Percentiles rank a stretch among this genome's conserved stretches.
These are phyloP conservation scores for Darksidea phi DNA, from an alignment of 495 filamentous ascomycete genomes.

Conservation along the genomic window DNA sequence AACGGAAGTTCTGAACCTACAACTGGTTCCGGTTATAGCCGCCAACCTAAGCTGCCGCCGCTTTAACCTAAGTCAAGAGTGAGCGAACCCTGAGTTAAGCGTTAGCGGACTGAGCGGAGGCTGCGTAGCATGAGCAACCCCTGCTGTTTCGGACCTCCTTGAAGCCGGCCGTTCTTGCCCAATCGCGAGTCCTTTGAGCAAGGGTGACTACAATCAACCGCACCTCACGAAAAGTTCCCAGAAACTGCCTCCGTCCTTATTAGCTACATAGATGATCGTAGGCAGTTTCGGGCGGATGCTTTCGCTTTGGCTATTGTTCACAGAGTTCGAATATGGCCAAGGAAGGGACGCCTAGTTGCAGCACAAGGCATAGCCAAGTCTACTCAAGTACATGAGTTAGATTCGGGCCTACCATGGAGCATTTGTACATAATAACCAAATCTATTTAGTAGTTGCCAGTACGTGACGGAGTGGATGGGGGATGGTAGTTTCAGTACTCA, in stretches of 20 bases:
- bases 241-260: conserved; percentile 22
- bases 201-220: conserved; percentile 19
- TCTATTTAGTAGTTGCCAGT: no score
- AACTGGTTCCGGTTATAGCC: not conserved
- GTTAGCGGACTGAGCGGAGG: conserved; percentile 16
- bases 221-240: conserved; percentile 25
- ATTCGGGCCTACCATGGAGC: no score
- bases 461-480: no score
- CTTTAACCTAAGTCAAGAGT: conserved; percentile 12
- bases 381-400: no score
- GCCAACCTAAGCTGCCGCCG: not conserved
- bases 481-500: no score
- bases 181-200: conserved; percentile 20
- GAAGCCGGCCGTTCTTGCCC: conserved; percentile 14
- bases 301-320: no score
- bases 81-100: conserved; percentile 12
- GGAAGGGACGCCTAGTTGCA: no score
- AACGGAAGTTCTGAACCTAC: conserved; percentile 31
- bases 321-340: no score
- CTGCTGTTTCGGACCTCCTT: conserved; percentile 6
- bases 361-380: no score
- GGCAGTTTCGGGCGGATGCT: no score
- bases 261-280: no score
- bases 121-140: conserved; percentile 7
- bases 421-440: no score